phyloP scores from a whole-genome alignment of 2,329 filamentous ascomycete species.

The Talaromyces pinophilus region DNA sequence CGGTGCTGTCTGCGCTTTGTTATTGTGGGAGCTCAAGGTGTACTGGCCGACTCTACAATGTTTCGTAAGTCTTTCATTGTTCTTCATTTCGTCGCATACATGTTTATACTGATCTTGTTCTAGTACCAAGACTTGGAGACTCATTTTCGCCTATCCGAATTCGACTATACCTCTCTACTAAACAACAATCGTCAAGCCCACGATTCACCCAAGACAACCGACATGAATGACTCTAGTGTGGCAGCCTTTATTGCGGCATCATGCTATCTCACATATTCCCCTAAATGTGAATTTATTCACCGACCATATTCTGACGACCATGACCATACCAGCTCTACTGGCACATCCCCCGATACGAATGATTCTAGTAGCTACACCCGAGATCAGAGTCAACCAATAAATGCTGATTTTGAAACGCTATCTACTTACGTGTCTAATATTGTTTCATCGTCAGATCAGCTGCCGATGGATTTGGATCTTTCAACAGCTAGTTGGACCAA shows the following conservation, averaged over 20 bases:
- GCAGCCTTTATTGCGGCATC: neutral
- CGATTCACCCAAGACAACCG: neutral
- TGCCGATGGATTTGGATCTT: neutral
- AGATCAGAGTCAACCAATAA: neutral
- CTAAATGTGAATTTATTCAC: neutral
- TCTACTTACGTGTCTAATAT: neutral
- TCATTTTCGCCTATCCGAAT: neutral
- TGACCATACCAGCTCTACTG: neutral
- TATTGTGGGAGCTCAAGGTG: conserved; percentile 16
- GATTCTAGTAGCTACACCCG: neutral
- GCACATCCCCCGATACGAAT: neutral
- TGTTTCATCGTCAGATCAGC: neutral
- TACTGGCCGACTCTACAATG: conserved; percentile 14
- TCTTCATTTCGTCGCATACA: neutral
- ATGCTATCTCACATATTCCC: neutral
- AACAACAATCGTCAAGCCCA: neutral
- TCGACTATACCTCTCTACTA: neutral
- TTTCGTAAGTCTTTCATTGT: conserved; percentile 3
- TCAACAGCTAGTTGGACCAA: neutral
- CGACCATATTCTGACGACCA: neutral
- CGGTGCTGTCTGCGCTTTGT: conserved; percentile 15
- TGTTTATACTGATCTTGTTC: neutral
- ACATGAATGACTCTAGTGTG: neutral
- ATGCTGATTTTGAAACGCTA: neutral
- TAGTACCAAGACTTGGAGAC: neutral